These are phyloP conservation scores for Boletus insuetus DNA, from an alignment of 768 basidiomycete genomes.

Conservation along the genomic window DNA sequence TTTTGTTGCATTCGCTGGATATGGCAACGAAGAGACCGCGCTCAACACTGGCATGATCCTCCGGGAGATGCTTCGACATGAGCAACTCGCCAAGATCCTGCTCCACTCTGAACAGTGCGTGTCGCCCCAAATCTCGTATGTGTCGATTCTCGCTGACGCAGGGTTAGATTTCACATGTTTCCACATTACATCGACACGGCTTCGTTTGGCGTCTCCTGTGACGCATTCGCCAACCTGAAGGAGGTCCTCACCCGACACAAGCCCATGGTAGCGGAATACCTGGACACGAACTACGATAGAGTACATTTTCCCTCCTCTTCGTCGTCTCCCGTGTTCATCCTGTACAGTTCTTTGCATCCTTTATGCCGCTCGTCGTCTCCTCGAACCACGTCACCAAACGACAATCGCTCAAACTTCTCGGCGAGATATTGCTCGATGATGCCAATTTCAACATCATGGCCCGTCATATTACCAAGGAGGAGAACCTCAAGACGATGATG, in stretches of 20 bases:
- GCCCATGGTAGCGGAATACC: constrained; percentile 94
- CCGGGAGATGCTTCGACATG: constrained; percentile 94
- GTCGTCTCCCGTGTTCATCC: background rate
- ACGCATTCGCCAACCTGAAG: constrained; percentile 96
- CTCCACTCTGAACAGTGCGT: constrained; percentile 92
- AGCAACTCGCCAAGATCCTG: constrained; percentile 84
- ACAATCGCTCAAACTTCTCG: constrained; percentile 95
- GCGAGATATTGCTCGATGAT: constrained; percentile 95
- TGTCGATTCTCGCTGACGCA: background rate
- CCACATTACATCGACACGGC: constrained; percentile 98
- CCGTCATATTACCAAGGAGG: constrained; percentile 90
- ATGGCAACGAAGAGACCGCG: constrained; percentile 93
- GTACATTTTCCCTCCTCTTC: constrained; percentile 43
- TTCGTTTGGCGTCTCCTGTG: constrained; percentile 97
- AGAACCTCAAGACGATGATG: constrained; percentile 99
- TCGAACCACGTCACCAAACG: constrained; percentile 98
- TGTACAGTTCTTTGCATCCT: constrained; percentile 89
- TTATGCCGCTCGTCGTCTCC: constrained; percentile 88
- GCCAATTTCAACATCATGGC: constrained; percentile 99
- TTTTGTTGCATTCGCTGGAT: constrained; percentile 86
- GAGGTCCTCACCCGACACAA: constrained; percentile 97
- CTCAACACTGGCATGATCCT: constrained; percentile 98
- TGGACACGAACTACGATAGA: constrained; percentile 96
- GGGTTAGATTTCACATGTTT: constrained; percentile 86
- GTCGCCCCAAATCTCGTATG: background rate